Conservation (phyloP, 495 filamentous ascomycete genomes). For the Penicillium coprophilum region DNA sequence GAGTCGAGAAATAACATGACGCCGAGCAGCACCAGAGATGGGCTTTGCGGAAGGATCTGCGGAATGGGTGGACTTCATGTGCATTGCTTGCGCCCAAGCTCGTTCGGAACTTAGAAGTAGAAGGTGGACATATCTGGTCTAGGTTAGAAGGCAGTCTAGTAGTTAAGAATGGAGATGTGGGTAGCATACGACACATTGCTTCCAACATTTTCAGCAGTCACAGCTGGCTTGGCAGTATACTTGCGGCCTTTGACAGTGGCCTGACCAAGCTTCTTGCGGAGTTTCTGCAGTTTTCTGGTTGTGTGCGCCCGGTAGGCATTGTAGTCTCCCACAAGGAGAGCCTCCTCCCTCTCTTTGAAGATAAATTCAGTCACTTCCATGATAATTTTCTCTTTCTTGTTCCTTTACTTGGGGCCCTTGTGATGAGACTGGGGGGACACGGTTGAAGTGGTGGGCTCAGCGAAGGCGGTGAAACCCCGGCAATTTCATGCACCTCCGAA, state of each 20-base stretch:
- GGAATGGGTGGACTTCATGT: conserved; percentile 81
- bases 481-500: conserved; percentile 30
- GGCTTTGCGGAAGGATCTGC: conserved; percentile 68
- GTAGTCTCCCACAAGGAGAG: conserved; percentile 84
- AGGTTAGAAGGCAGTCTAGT: neutral
- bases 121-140: conserved; percentile 69
- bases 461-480: conserved; percentile 34
- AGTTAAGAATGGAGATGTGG: neutral
- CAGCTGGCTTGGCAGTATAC: conserved; percentile 67
- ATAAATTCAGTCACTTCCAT: conserved; percentile 95
- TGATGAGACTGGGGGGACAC: conserved; percentile 19
- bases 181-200: conserved; percentile 69
- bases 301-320: conserved; percentile 78
- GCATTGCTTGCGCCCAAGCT: conserved; percentile 95
- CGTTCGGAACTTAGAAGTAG: conserved; percentile 84
- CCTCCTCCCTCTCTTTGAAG: conserved; percentile 71
- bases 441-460: conserved; percentile 22
- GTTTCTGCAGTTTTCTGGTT: conserved; percentile 75
- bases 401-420: conserved; percentile 9
- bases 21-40: conserved; percentile 73
- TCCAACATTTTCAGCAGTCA: conserved; percentile 76
- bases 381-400: conserved; percentile 11
- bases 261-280: conserved; percentile 80
- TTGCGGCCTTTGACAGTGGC: conserved; percentile 81
- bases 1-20: conserved; percentile 84